Evolutionary conservation across 2,329 filamentous ascomycete genomes (phyloP).

Genomic region (Didymella segeticola): DNA sequence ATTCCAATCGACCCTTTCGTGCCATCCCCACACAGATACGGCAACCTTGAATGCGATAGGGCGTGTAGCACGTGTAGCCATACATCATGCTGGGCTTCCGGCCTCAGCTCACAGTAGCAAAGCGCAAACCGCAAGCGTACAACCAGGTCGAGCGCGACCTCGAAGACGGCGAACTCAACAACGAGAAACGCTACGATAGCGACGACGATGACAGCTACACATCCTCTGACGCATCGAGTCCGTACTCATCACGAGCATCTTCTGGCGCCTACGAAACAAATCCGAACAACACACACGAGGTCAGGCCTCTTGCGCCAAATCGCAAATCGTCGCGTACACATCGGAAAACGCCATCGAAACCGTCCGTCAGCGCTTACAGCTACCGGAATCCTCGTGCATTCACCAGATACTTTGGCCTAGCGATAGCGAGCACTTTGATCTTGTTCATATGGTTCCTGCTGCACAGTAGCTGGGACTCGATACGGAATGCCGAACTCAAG

Average conservation of each 20-base stretch:
- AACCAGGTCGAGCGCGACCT: constrained; percentile 42
- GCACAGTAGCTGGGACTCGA: constrained; percentile 74
- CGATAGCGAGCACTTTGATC: constrained; percentile 71
- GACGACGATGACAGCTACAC: constrained; percentile 39
- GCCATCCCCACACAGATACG: background rate
- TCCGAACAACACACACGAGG: constrained; percentile 32
- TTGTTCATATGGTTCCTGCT: constrained; percentile 80
- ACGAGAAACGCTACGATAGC: constrained; percentile 51
- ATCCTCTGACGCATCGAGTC: constrained; percentile 52
- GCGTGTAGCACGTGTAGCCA: background rate
- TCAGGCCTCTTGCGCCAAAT: constrained; percentile 27
- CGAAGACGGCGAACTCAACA: constrained; percentile 42
- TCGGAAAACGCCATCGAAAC: constrained; percentile 30
- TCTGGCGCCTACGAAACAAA: constrained; percentile 38
- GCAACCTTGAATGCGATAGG: constrained; percentile 3
- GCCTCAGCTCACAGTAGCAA: constrained; percentile 41
- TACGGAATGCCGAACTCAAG: constrained; percentile 64
- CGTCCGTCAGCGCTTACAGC: constrained; percentile 48
- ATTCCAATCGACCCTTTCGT: constrained; percentile 4
- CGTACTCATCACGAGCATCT: constrained; percentile 62
- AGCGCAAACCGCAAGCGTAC: constrained; percentile 46
- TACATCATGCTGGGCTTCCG: constrained; percentile 46
- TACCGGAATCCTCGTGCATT: constrained; percentile 76
- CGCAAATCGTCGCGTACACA: constrained; percentile 20
- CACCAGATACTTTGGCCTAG: constrained; percentile 78